These are phyloP conservation scores for Linderina pennispora DNA, from an alignment of 192 early-diverging fungal genomes.

Conservation along the genomic window DNA sequence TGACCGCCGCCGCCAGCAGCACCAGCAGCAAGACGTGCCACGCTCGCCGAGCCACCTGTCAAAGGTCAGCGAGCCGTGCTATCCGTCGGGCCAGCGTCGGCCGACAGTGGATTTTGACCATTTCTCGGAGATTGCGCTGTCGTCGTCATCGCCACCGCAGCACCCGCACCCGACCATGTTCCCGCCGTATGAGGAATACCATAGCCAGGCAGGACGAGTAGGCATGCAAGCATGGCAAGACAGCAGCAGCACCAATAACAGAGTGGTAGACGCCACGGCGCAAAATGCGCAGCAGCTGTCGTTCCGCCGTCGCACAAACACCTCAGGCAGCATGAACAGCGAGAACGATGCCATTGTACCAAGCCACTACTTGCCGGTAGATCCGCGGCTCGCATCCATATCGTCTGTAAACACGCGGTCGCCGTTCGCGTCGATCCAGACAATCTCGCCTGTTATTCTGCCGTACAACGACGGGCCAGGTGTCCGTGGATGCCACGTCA, in stretches of 20 bases:
- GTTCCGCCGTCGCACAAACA: constrained; percentile 2
- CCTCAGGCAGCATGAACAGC: neutral
- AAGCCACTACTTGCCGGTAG: neutral
- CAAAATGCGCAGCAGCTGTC: neutral
- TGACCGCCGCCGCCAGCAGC: neutral
- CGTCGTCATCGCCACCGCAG: constrained; percentile 14
- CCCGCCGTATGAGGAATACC: constrained; percentile 37
- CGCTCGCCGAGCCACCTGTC: constrained; percentile 34
- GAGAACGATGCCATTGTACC: neutral
- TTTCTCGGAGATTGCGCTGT: constrained; percentile 38
- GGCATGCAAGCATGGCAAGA: constrained; percentile 1
- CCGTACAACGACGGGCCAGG: neutral
- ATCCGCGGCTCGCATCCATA: neutral
- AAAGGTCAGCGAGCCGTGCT: constrained; percentile 45
- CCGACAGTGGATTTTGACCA: constrained; percentile 27
- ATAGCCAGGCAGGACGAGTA: constrained; percentile 4
- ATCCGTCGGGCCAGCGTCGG: constrained; percentile 19
- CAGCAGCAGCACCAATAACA: constrained; percentile 2
- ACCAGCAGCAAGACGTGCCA: constrained; percentile 1
- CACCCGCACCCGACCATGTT: constrained; percentile 4
- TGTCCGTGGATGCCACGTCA: neutral
- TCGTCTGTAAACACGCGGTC: constrained; percentile 19
- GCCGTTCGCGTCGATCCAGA: constrained; percentile 39
- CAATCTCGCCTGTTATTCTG: constrained; percentile 27
- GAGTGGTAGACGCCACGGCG: too few relatives aligned